These are phyloP conservation scores for Leccinum broughii DNA, from an alignment of 768 basidiomycete genomes.

Conservation along the genomic window DNA sequence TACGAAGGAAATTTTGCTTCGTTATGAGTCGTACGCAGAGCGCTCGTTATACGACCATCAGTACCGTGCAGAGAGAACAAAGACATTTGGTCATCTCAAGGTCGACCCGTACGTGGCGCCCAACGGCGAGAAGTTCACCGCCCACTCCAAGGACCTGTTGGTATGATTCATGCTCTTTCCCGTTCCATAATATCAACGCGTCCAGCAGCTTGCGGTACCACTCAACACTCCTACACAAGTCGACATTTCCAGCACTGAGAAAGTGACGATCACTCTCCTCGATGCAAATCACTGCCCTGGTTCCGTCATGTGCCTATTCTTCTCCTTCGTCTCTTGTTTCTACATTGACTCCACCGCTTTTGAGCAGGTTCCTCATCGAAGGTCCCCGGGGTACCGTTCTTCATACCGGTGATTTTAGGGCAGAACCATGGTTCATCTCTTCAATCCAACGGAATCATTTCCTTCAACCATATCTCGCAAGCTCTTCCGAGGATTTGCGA, in stretches of 20 bases:
- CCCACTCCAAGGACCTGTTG: constrained; percentile 61
- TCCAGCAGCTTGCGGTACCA: constrained; percentile 52
- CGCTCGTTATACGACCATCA: constrained; percentile 54
- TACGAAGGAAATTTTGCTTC: constrained; percentile 83
- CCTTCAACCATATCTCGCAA: constrained; percentile 67
- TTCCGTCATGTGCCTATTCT: constrained; percentile 72
- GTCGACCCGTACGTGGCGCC: constrained; percentile 47
- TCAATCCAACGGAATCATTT: constrained; percentile 66
- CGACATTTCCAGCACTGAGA: constrained; percentile 54
- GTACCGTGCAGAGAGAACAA: constrained; percentile 29
- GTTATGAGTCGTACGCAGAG: constrained; percentile 70
- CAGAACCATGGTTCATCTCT: constrained; percentile 79
- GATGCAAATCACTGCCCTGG: constrained; percentile 97
- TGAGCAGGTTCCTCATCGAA: constrained; percentile 80
- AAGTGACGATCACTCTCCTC: constrained; percentile 73
- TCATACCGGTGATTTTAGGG: constrained; percentile 92
- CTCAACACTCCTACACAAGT: constrained; percentile 64
- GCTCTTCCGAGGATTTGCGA: constrained; percentile 23
- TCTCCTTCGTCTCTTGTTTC: neutral
- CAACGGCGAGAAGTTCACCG: constrained; percentile 49
- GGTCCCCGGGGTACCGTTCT: constrained; percentile 69
- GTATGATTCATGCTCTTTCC: neutral
- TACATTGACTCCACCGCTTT: neutral
- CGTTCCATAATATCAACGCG: neutral
- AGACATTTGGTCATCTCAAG: constrained; percentile 70